Percentiles rank a stretch among this genome's conserved stretches.
Evolutionary conservation across 306 rosid species (phyloP).

Genomic region (Oxytropis ochrocephala): DNA sequence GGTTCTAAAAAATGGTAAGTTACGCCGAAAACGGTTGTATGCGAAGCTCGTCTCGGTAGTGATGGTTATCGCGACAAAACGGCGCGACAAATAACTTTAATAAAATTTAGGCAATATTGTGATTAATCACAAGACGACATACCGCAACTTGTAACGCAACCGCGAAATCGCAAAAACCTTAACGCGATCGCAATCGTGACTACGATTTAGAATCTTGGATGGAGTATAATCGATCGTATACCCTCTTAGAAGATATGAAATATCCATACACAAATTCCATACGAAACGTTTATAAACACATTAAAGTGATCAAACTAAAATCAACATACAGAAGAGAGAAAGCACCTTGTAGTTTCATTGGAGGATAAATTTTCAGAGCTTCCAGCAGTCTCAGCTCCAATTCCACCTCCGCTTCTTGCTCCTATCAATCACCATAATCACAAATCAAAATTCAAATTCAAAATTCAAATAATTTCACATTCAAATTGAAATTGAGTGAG

Average conservation of each 20-base stretch:
- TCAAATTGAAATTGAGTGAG: not conserved
- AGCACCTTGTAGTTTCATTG: constrained; percentile 56
- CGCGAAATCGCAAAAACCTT: too few relatives aligned
- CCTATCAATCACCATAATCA: constrained; percentile 43
- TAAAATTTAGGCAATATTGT: too few relatives aligned
- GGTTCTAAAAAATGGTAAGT: too few relatives aligned
- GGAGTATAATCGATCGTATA: too few relatives aligned
- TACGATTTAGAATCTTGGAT: too few relatives aligned
- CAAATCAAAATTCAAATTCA: not conserved
- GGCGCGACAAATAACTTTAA: too few relatives aligned
- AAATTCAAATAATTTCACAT: not conserved
- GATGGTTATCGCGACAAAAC: too few relatives aligned
- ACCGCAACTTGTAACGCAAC: too few relatives aligned
- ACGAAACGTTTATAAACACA: not conserved
- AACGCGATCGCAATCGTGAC: too few relatives aligned
- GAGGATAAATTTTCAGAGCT: constrained; percentile 84
- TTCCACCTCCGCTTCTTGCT: constrained; percentile 68
- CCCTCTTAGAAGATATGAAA: not conserved
- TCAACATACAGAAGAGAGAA: not conserved
- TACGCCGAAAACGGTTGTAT: too few relatives aligned
- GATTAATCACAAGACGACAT: too few relatives aligned
- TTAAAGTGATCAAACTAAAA: not conserved
- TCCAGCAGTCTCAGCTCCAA: constrained; percentile 76
- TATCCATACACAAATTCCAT: not conserved
- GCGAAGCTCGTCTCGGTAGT: too few relatives aligned